Conservation (phyloP, 2,329 filamentous ascomycete species). For the Xylaria sp. region DNA sequence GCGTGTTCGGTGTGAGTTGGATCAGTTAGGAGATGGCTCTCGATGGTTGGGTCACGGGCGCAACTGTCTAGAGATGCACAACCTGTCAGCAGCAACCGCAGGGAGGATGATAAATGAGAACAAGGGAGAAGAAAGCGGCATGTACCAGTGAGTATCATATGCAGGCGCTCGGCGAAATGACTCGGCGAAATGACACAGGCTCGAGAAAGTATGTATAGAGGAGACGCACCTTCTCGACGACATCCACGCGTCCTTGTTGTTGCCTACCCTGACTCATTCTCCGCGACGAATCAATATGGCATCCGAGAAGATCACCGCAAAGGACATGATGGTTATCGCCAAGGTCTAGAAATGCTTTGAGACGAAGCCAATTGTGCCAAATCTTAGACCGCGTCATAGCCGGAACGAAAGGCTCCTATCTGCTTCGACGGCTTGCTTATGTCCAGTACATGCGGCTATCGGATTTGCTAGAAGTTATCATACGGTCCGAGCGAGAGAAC, state of each 20-base stretch:
- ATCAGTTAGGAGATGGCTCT: background rate
- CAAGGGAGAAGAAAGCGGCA: background rate
- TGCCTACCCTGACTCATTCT: background rate
- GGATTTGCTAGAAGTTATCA: no score
- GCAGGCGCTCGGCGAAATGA: background rate
- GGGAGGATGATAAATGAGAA: background rate
- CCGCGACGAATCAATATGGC: background rate
- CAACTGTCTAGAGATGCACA: background rate
- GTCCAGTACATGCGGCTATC: no score
- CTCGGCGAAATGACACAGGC: background rate
- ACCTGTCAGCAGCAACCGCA: background rate
- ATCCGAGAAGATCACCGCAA: background rate
- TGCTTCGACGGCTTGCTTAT: no score
- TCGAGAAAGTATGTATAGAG: background rate
- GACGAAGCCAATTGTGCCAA: conserved; percentile 6
- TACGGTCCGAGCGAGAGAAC: no score
- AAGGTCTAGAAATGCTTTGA: conserved; percentile 17
- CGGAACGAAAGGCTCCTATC: no score
- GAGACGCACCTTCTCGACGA: background rate
- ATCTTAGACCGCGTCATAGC: no score
- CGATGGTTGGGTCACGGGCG: background rate
- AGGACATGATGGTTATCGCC: conserved; percentile 1
- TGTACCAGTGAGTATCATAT: background rate
- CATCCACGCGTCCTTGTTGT: background rate
- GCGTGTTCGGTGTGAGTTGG: background rate